Evolutionary conservation across 306 rosid species (phyloP).

Genomic region (Luffa acutangula): DNA sequence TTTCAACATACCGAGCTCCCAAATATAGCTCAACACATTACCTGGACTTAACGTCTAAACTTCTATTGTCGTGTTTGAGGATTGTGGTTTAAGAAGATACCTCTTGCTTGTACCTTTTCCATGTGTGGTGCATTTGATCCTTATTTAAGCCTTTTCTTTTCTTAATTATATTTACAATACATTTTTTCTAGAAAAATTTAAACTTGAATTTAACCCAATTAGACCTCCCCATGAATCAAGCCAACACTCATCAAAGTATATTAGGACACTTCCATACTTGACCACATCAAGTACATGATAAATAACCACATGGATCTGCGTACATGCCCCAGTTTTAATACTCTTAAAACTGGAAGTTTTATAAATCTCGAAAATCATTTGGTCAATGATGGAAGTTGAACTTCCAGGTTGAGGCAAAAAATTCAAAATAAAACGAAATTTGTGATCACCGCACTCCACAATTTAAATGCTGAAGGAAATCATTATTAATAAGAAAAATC

Average conservation of each 20-base stretch:
- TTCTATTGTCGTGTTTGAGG: not conserved
- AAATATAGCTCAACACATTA: not conserved
- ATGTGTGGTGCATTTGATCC: not conserved
- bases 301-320: not conserved
- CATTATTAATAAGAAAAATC: not conserved
- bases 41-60: not conserved
- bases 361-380: not conserved
- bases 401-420: not conserved
- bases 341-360: not conserved
- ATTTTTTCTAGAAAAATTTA: not conserved
- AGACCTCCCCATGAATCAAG: not conserved
- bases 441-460: not conserved
- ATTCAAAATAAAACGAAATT: not conserved
- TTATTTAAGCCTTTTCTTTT: not conserved
- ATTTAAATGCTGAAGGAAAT: not conserved
- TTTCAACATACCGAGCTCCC: not conserved
- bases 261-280: not conserved
- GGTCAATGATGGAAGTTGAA: not conserved
- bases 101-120: not conserved
- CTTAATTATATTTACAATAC: not conserved
- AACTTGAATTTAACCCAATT: not conserved
- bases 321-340: not conserved
- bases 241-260: not conserved
- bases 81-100: not conserved
- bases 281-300: not conserved